Percentiles rank a stretch among this genome's conserved stretches.
Conservation (phyloP, 2,329 filamentous ascomycete genomes). For the Alternaria novae-zelandiae region DNA sequence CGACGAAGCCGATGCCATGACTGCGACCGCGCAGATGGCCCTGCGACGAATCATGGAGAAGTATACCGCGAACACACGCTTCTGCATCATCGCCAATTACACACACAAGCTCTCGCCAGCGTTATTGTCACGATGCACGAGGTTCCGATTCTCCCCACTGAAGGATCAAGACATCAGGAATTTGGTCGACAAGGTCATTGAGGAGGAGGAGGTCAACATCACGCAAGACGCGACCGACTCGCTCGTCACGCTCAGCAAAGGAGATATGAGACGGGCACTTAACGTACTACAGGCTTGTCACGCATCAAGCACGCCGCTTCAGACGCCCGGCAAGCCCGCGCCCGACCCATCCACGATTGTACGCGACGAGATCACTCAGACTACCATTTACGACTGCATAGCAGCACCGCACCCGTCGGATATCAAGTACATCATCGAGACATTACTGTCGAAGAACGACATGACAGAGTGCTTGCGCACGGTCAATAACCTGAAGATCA, state of each 20-base stretch:
- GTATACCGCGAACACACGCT: conserved; percentile 96
- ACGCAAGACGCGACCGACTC: conserved; percentile 79
- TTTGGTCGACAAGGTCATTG: conserved; percentile 87
- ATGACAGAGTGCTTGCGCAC: conserved; percentile 88
- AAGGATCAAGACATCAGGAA: conserved; percentile 85
- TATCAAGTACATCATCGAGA: conserved; percentile 82
- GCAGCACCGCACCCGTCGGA: conserved; percentile 91
- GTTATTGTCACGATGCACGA: conserved; percentile 87
- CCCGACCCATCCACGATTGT: conserved; percentile 65
- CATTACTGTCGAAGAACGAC: conserved; percentile 82
- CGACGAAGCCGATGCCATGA: conserved; percentile 99
- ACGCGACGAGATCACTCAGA: conserved; percentile 87
- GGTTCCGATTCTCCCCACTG: conserved; percentile 92
- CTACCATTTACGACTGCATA: conserved; percentile 95
- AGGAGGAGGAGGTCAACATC: conserved; percentile 86
- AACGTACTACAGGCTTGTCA: conserved; percentile 98
- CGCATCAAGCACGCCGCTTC: conserved; percentile 76
- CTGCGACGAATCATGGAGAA: conserved; percentile 98
- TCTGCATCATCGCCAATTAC: conserved; percentile 99
- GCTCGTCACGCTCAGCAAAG: conserved; percentile 85
- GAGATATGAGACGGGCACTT: conserved; percentile 92
- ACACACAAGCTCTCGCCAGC: conserved; percentile 96
- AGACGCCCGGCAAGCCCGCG: conserved; percentile 55
- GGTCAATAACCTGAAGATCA: conserved; percentile 84
- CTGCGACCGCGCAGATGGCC: conserved; percentile 97